Conservation (phyloP, 1,139 yeast genomes). For the Wickerhamomyces sp. region DNA sequence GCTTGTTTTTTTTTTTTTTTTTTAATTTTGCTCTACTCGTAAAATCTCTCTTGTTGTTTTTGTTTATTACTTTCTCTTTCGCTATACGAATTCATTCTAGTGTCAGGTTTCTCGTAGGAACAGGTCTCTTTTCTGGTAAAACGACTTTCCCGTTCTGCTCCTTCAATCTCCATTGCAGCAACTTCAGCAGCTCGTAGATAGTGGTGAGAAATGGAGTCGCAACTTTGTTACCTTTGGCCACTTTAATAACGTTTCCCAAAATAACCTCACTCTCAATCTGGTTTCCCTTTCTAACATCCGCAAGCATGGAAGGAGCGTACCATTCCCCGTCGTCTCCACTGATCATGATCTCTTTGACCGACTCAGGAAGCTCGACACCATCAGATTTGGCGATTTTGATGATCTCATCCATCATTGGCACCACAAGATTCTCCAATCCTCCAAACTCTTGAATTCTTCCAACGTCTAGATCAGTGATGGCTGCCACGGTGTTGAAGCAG, state of each 20-base stretch:
- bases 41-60: no score
- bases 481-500: constrained; percentile 57
- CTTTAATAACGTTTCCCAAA: constrained; percentile 62
- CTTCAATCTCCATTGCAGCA: constrained; percentile 55
- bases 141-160: constrained; percentile 44
- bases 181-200: constrained; percentile 51
- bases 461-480: constrained; percentile 50
- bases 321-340: constrained; percentile 59
- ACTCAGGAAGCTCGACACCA: constrained; percentile 47
- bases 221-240: constrained; percentile 53
- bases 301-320: constrained; percentile 70
- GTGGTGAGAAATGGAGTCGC: constrained; percentile 51
- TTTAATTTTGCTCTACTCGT: no score
- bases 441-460: constrained; percentile 53
- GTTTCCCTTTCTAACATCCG: constrained; percentile 65
- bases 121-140: constrained; percentile 38
- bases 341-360: constrained; percentile 40
- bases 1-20: no score
- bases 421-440: constrained; percentile 43
- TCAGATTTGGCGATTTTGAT: constrained; percentile 54
- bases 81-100: not conserved
- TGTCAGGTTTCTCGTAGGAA: constrained; percentile 6
- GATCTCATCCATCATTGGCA: constrained; percentile 66
- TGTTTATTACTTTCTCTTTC: no score
- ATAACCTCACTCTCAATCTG: constrained; percentile 69